Evolutionary conservation across 306 rosid genomes (phyloP).

Genomic region (Prunus persica): Prunus_persica_NCBIv2 NC_034012.1:14158501-14159000

Average conservation of each 20-base stretch:
- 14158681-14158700: background rate
- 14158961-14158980: constrained; percentile 78
- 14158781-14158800: constrained; percentile 53
- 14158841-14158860: constrained; percentile 47
- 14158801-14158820: constrained; percentile 75
- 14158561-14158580: background rate
- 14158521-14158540: background rate
- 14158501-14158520: background rate
- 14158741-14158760: constrained; percentile 72
- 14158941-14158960: constrained; percentile 39
- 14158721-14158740: constrained; percentile 72
- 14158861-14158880: constrained; percentile 39
- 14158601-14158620: background rate
- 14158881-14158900: constrained; percentile 38
- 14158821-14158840: constrained; percentile 61
- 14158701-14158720: constrained; percentile 33
- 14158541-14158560: background rate
- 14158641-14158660: background rate
- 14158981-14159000: constrained; percentile 82
- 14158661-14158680: background rate
- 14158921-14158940: constrained; percentile 48
- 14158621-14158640: background rate
- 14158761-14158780: constrained; percentile 61
- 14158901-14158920: constrained; percentile 38
- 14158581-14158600: background rate